Base-by-base conservation (phyloP, 805 yeast genomes). In the Starmerella kuoi region DNA sequence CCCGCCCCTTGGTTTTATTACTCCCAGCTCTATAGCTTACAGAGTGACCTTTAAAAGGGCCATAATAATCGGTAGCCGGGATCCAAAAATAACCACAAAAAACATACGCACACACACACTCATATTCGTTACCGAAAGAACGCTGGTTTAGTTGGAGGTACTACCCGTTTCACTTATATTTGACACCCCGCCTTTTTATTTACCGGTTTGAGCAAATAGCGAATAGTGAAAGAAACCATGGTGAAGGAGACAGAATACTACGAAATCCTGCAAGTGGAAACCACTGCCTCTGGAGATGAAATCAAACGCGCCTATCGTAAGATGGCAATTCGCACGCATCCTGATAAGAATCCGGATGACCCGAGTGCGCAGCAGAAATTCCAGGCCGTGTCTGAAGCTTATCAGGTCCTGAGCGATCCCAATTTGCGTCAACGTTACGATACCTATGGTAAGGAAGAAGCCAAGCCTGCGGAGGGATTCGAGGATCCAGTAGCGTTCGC, bases 331-430 rank as follows among this genome's bases (percentile, higher is more conserved):
- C 69, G 68, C 44, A 81, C 83, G 38, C 98, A 88, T 61, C 98
- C 98, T 1, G 98, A 91, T 61, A 91, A 91, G 66, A 85, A 88
- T 57, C 95, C 94, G n/a, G 77, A 81, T 55, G 94, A 91, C 59
- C 93, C 91, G 31, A 72, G 74, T 11, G 98, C 98, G 14, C 85
- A 88, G 12, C 74, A 72, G 38, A 77, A 79, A 54, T 91, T 91
- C 62, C 95, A 91, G 62, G 82, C 73, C 47, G 65, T 73, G 32
- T 69, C 73, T 22, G 76, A 73, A 52, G 70, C 70, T 1, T 65
- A 65, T 49, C 70, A 65, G 50, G 83, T 91, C 0, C 64, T 91
- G 46, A 79, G 80, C 55, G 91, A 91, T 59, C 66, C 73, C 0
- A 72, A 70, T 7, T 62, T 80, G 40, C 73, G 96, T 46, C 66